These are phyloP conservation scores for Tricholoma matsutake DNA, from an alignment of 768 basidiomycete species.

Conservation along the genomic window DNA sequence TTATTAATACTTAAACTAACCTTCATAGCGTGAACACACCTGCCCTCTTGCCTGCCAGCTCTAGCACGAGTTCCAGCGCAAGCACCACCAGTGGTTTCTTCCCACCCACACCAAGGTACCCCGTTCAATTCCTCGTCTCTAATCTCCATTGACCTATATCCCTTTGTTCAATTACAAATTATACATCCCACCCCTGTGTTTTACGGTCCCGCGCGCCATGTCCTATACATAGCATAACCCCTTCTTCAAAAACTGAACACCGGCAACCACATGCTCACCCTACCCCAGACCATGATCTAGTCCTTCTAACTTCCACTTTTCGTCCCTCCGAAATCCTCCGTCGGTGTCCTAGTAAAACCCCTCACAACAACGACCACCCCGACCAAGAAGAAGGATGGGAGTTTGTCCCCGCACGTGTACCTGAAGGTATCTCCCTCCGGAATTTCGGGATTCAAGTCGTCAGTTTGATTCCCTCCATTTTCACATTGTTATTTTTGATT, in stretches of 20 bases:
- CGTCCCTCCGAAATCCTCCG: slow-evolving; percentile 38
- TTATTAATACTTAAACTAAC: too few relatives aligned
- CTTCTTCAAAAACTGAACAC: too few relatives aligned
- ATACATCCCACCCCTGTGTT: too few relatives aligned
- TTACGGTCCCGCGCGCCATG: too few relatives aligned
- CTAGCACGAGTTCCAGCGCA: background rate
- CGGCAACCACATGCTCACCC: background rate
- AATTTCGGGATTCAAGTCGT: slow-evolving; percentile 91
- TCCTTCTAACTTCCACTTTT: slow-evolving; percentile 42
- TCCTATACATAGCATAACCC: too few relatives aligned
- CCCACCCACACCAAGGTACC: too few relatives aligned
- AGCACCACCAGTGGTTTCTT: background rate
- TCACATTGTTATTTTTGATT: background rate
- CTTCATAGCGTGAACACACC: slow-evolving; percentile 6
- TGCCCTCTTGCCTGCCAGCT: background rate
- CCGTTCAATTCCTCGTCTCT: too few relatives aligned
- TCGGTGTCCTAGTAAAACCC: slow-evolving; percentile 12
- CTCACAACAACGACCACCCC: slow-evolving; percentile 6
- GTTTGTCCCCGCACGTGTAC: slow-evolving; percentile 69
- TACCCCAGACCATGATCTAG: slow-evolving; percentile 10
- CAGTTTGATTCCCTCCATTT: slow-evolving; percentile 35
- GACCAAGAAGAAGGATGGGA: slow-evolving; percentile 46
- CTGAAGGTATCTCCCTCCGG: slow-evolving; percentile 78
- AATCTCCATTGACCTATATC: too few relatives aligned
- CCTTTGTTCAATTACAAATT: too few relatives aligned